Conservation (phyloP, 495 filamentous ascomycete species). For the Aspergillus sparsus region DNA sequence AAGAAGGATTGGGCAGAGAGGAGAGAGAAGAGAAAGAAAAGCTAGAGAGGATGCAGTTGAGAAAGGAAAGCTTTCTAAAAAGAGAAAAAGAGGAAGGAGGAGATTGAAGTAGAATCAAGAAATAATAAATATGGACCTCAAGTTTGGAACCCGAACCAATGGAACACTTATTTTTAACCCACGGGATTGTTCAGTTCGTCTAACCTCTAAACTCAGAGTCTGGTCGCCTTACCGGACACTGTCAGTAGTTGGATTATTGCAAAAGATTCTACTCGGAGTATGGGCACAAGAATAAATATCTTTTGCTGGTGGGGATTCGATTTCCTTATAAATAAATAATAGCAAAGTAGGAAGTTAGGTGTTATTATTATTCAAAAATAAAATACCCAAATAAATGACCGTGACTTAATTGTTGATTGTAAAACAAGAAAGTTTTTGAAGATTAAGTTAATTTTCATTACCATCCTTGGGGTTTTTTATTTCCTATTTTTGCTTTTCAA, state of each 20-base stretch:
- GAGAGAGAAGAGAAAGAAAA: slow-evolving; percentile 7
- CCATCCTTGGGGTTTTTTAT: too few relatives aligned
- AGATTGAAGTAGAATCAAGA: slow-evolving; percentile 5
- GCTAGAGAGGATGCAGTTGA: slow-evolving; percentile 5
- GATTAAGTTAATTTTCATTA: too few relatives aligned
- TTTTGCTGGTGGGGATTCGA: too few relatives aligned
- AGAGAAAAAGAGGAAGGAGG: slow-evolving; percentile 5
- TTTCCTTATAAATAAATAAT: neutral
- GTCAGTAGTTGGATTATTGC: neutral
- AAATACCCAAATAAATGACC: neutral
- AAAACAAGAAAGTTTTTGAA: too few relatives aligned
- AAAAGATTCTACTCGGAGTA: too few relatives aligned
- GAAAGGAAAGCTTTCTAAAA: slow-evolving; percentile 5
- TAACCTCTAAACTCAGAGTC: neutral
- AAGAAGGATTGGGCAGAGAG: slow-evolving; percentile 8
- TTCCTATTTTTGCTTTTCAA: neutral
- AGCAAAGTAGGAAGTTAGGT: neutral
- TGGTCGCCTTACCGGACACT: neutral
- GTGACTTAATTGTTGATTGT: neutral
- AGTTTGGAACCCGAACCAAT: slow-evolving; percentile 17
- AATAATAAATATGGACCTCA: slow-evolving; percentile 16
- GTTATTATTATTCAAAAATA: too few relatives aligned
- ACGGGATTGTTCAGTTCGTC: neutral
- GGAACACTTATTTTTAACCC: slow-evolving; percentile 8
- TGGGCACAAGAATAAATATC: too few relatives aligned